Evolutionary conservation across 1,284 basidiomycete genomes (phyloP), one percentile per base, ranked within the genome.

Genomic region (Sporisorium graminicola): DNA sequence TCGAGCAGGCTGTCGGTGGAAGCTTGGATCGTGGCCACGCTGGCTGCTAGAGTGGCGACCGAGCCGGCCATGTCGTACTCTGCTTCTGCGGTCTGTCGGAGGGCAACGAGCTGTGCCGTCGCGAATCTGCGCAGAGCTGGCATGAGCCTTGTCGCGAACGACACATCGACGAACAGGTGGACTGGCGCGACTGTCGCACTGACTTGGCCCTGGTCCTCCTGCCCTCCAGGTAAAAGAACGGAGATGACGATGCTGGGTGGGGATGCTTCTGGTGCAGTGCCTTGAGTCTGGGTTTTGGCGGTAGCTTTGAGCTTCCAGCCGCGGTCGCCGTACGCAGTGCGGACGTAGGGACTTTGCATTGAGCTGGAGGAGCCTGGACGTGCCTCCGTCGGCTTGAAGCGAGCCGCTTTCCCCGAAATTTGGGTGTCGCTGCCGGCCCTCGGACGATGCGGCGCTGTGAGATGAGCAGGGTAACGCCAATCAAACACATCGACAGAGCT

Each of bases 161-260:
- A 81, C 8, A 71, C 42, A 42, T 82, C 80, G 8, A 74, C 50
- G 40, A 82, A 81, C 18, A 73, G 31, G 46, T 82, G 80, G 0
- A 81, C 46, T 2, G 79, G 77, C 12, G 72, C 74, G 0, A 79
- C 40, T 4, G 24, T 24, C 9, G 42, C 65, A 2, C 18, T 42
- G 33, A 75, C 29, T 8, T 18, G 46, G 2, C 67, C 57, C 43
- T 57, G 67, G n/a, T 51, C 33, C 2, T 33, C 22, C 18, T 46
- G 18, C 5, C 16, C 18, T 22, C 16, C 24, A 22, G 57, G 53
- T 29, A 43, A 2, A 10, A 6, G 47, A 27, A 20, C 40, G 12
- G 58, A 60, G 2, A 67, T 27, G 18, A 26, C 22, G 18, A 71
- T 29, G 26, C 20, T 27, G 1, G 57, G 57, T 18, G 54, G 20